These are phyloP conservation scores for Trametes sp. DNA, from an alignment of 1,284 basidiomycete genomes.

Conservation along the genomic window DNA sequence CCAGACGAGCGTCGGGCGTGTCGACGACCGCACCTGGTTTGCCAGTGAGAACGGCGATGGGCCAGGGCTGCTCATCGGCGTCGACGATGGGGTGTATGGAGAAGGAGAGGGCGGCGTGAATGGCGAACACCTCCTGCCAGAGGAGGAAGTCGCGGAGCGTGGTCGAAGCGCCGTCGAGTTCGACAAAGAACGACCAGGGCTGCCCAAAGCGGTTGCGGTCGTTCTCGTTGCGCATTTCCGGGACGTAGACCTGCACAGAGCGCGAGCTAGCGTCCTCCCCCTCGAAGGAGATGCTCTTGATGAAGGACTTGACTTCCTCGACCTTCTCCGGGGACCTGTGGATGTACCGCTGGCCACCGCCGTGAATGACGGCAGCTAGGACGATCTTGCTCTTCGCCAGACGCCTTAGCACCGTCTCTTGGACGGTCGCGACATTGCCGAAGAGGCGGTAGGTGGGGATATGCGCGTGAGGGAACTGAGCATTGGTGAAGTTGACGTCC, in stretches of 20 bases:
- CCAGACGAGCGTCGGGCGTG: background rate
- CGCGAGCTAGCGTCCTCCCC: background rate
- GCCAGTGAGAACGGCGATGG: conserved; percentile 13
- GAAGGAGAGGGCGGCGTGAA: conserved; percentile 10
- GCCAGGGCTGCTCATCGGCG: conserved; percentile 2
- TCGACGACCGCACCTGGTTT: conserved; percentile 5
- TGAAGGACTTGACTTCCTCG: conserved; percentile 6
- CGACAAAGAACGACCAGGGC: conserved; percentile 16
- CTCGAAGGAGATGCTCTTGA: conserved; percentile 1
- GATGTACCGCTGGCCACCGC: conserved; percentile 10
- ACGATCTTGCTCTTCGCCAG: background rate
- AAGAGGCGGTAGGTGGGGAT: conserved; percentile 9
- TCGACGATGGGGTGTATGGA: conserved; percentile 3
- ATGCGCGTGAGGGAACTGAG: background rate
- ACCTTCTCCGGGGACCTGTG: conserved; percentile 9
- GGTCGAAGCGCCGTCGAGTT: background rate
- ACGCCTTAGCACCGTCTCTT: background rate
- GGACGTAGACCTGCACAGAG: conserved; percentile 3
- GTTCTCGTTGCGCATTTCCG: conserved; percentile 2
- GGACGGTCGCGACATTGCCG: background rate
- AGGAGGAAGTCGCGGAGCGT: conserved; percentile 8
- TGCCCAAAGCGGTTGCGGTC: conserved; percentile 15
- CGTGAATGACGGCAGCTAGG: conserved; percentile 14
- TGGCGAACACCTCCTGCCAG: conserved; percentile 11
- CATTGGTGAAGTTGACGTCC: background rate